These are phyloP conservation scores for Phyllosticta citriasiana DNA, from an alignment of 2,329 filamentous ascomycete species.

Conservation along the genomic window DNA sequence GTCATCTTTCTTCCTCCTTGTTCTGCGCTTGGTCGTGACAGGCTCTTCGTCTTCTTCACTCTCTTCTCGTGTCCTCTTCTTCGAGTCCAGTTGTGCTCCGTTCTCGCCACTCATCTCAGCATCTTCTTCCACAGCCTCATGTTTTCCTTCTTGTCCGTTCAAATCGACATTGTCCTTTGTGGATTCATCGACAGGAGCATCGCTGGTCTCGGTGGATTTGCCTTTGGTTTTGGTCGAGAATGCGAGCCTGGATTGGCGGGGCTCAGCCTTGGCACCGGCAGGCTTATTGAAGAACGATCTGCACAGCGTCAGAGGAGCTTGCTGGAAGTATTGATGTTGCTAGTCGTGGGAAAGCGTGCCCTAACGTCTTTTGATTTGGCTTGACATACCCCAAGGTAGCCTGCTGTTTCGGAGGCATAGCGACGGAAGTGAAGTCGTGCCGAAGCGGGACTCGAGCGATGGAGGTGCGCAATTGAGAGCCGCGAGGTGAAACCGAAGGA, in stretches of 20 bases:
- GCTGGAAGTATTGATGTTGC: not conserved
- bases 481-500: not conserved
- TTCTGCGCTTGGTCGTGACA: slow-evolving; percentile 26
- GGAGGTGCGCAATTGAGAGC: not conserved
- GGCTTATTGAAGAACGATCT: slow-evolving; percentile 79
- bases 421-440: slow-evolving; percentile 8
- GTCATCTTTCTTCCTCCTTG: slow-evolving; percentile 12
- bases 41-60: slow-evolving; percentile 23
- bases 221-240: slow-evolving; percentile 48
- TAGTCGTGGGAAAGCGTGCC: slow-evolving; percentile 42
- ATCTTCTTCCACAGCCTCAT: slow-evolving; percentile 1
- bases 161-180: not conserved
- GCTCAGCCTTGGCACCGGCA: slow-evolving; percentile 48
- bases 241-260: slow-evolving; percentile 64
- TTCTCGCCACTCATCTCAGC: slow-evolving; percentile 6
- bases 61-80: slow-evolving; percentile 5
- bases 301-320: slow-evolving; percentile 13
- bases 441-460: not conserved
- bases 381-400: slow-evolving; percentile 83
- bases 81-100: not conserved
- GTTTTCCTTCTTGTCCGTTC: slow-evolving; percentile 13
- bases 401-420: slow-evolving; percentile 60
- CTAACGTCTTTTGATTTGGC: slow-evolving; percentile 61
- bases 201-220: not conserved
- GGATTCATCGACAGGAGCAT: not conserved